These are phyloP conservation scores for Athelia sp. DNA, from an alignment of 1,284 basidiomycete species.

Conservation along the genomic window DNA sequence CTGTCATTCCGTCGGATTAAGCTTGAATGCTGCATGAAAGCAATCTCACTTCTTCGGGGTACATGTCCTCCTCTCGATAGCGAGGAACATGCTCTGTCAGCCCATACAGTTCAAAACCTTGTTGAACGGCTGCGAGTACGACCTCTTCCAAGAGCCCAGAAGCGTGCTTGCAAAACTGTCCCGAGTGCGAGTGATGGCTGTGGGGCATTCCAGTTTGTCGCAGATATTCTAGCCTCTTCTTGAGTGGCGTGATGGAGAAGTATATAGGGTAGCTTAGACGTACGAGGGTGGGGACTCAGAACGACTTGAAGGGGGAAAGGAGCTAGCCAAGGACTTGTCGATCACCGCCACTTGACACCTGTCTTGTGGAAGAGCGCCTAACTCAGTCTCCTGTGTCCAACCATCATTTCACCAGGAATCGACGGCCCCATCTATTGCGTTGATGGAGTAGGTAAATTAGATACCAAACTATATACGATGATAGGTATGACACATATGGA, in stretches of 20 bases:
- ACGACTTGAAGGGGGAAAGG: too few relatives aligned
- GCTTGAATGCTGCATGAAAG: constrained; percentile 2
- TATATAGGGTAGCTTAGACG: too few relatives aligned
- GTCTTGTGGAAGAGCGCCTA: too few relatives aligned
- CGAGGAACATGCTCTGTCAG: constrained; percentile 95
- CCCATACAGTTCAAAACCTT: constrained; percentile 82
- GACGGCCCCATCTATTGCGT: too few relatives aligned
- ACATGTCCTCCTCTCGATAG: constrained; percentile 76
- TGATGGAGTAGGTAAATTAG: too few relatives aligned
- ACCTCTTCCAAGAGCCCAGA: constrained; percentile 73
- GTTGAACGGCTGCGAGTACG: constrained; percentile 70
- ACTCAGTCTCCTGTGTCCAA: too few relatives aligned
- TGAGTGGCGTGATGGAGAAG: not conserved
- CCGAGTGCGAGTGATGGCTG: constrained; percentile 94
- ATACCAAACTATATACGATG: too few relatives aligned
- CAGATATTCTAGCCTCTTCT: not conserved
- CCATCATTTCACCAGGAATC: too few relatives aligned
- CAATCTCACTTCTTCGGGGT: constrained; percentile 85
- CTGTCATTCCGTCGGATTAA: constrained; percentile 26
- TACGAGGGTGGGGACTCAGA: too few relatives aligned
- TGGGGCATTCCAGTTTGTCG: constrained; percentile 58
- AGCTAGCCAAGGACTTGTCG: too few relatives aligned
- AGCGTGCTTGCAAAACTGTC: constrained; percentile 95
- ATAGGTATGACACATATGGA: too few relatives aligned
- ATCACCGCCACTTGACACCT: too few relatives aligned